phyloP scores from a whole-genome alignment of 2,329 filamentous ascomycete species.

The Ascosphaera apis region DNA sequence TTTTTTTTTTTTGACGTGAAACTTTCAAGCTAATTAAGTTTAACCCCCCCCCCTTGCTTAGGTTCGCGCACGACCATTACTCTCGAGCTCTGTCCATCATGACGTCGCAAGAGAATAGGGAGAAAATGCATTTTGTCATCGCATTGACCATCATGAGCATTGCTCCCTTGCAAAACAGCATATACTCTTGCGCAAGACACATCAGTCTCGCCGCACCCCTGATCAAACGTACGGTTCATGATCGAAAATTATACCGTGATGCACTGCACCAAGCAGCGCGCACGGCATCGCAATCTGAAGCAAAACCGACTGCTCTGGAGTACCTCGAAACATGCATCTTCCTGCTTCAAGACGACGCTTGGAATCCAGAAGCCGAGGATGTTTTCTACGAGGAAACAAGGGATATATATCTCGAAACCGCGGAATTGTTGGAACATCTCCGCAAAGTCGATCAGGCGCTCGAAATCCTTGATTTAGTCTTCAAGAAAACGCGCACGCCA shows the following conservation, averaged over 20 bases:
- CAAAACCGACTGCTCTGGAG: constrained; percentile 56
- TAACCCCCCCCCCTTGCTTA: constrained; percentile 10
- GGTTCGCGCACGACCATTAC: constrained; percentile 75
- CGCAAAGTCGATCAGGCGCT: constrained; percentile 45
- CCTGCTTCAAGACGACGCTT: constrained; percentile 59
- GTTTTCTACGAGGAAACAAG: constrained; percentile 72
- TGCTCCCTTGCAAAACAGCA: constrained; percentile 33
- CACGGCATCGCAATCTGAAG: constrained; percentile 58
- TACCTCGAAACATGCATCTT: constrained; percentile 57
- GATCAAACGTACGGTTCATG: constrained; percentile 40
- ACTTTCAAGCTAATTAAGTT: not conserved
- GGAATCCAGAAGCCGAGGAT: constrained; percentile 46
- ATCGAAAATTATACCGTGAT: constrained; percentile 45
- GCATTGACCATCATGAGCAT: constrained; percentile 60
- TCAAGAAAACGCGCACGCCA: constrained; percentile 43
- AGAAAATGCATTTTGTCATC: constrained; percentile 80
- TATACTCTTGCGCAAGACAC: constrained; percentile 57
- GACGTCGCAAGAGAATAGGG: constrained; percentile 39
- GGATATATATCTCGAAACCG: constrained; percentile 51
- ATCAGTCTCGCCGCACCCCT: constrained; percentile 56
- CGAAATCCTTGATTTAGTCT: constrained; percentile 44
- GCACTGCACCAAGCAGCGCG: constrained; percentile 60
- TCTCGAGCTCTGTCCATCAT: constrained; percentile 50
- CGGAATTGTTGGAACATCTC: constrained; percentile 66
- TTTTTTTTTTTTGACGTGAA: not conserved